Percentiles rank a stretch among this genome's conserved stretches.
These are phyloP conservation scores for Phoenix dactylifera DNA, from an alignment of 176 grass and related monocot species.

Conservation along the genomic window DNA sequence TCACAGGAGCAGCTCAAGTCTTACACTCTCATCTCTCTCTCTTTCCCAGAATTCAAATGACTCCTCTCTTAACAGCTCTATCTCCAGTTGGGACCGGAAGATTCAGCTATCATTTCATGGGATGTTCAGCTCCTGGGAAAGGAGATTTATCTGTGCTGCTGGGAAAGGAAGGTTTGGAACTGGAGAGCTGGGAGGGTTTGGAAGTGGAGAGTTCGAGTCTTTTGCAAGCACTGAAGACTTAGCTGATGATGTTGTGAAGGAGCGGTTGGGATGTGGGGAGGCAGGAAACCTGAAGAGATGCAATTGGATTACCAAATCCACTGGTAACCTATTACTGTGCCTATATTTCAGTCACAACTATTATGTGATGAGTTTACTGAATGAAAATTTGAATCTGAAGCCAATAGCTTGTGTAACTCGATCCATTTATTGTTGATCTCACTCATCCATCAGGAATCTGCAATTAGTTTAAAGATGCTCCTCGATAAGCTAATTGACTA, in stretches of 20 bases:
- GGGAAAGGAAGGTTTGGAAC: conserved; percentile 36
- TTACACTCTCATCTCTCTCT: conserved; percentile 82
- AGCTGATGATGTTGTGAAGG: conserved; percentile 29
- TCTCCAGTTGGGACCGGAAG: conserved; percentile 89
- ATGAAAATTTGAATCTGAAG: too few species aligned
- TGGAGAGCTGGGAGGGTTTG: conserved; percentile 19
- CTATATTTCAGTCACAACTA: too few species aligned
- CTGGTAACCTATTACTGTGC: conserved; percentile 43
- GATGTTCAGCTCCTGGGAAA: conserved; percentile 49
- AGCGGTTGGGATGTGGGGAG: conserved; percentile 42
- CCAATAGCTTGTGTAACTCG: too few species aligned
- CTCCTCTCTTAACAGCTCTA: conserved; percentile 86
- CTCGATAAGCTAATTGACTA: too few species aligned
- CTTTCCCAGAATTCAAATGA: conserved; percentile 95
- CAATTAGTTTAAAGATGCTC: too few species aligned
- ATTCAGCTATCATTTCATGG: conserved; percentile 45
- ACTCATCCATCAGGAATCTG: too few species aligned
- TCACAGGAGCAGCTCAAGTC: conserved; percentile 62
- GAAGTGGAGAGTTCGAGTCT: conserved; percentile 10
- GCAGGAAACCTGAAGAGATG: conserved; percentile 56
- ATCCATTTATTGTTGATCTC: too few species aligned
- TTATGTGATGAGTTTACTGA: too few species aligned
- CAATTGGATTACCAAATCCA: conserved; percentile 90
- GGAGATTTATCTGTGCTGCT: conserved; percentile 28
- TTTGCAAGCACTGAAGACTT: conserved; percentile 20